phyloP scores from a whole-genome alignment of 2,329 filamentous ascomycete genomes.

The Fusarium sp. region DNA sequence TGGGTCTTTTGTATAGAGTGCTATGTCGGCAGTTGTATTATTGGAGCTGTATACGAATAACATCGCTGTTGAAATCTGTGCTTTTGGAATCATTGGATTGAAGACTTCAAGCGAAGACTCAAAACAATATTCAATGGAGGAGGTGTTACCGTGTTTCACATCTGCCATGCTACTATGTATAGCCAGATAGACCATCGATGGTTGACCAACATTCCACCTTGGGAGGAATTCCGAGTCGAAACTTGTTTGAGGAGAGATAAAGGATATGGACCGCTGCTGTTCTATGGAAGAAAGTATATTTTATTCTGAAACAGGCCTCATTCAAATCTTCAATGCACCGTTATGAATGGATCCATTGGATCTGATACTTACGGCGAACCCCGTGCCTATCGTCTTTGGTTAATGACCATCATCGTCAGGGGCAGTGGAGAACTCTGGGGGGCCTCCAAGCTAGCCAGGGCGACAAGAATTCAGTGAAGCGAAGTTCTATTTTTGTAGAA shows the following conservation, averaged over 20 bases:
- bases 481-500: slow-evolving; percentile 37
- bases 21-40: slow-evolving; percentile 3
- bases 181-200: not conserved
- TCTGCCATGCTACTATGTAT: not conserved
- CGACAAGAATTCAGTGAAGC: slow-evolving; percentile 1
- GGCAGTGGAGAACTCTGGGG: slow-evolving; percentile 27
- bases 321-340: slow-evolving; percentile 24
- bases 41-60: not conserved
- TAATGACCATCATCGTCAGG: slow-evolving; percentile 38
- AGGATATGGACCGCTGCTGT: not conserved
- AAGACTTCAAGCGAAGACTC: not conserved
- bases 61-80: not conserved
- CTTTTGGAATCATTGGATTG: slow-evolving; percentile 7
- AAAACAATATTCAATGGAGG: not conserved
- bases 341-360: slow-evolving; percentile 10
- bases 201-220: slow-evolving; percentile 15
- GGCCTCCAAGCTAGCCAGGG: slow-evolving; percentile 1
- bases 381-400: slow-evolving; percentile 7
- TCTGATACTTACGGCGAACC: slow-evolving; percentile 14
- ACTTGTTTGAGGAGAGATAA: slow-evolving; percentile 21
- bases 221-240: slow-evolving; percentile 15
- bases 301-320: slow-evolving; percentile 30
- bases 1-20: not conserved
- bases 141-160: slow-evolving; percentile 29
- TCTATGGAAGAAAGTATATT: slow-evolving; percentile 1